Evolutionary conservation across 2,329 filamentous ascomycete species (phyloP), one percentile per base, ranked within the genome.

Genomic region (Fusarium annulatum): DNA sequence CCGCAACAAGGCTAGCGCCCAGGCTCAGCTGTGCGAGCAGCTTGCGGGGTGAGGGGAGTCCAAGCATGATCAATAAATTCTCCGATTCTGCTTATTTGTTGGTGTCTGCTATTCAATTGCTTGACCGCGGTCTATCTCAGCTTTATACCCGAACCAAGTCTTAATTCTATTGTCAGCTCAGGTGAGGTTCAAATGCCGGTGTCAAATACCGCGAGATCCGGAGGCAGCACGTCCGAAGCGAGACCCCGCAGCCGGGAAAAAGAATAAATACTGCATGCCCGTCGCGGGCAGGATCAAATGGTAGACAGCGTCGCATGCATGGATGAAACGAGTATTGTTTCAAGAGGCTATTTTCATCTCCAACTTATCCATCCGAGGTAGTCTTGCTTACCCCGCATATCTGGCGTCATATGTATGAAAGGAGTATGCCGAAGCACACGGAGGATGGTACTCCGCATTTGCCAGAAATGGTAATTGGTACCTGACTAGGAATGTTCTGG

Each of bases 21-120:
- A 67, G 23, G 28, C 26, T 67, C 38, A 67, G 51, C 62, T 67
- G 62, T 12, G 43, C 19, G 14, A 67, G 43, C 45, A 67, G 23
- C 45, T 67, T 61, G 10, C 39, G 28, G 1, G 64, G 64, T 1
- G 64, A 67, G 7, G 42, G 42, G 19, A 66, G 38, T 45, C 65
- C 51, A 30, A 67, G 38, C 64, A 67, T 67, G 8, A 9, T 51
- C 14, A n/a, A 12, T 34, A 10, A 9, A 28, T 30, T 12, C 8
- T 45, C 19, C 26, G 39, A 19, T 16, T 30, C 18, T 21, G 16
- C 1, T 21, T n/a, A 12, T 16, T 21, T 21, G 12, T 4, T 1
- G 28, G 5, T 60, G 19, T 21, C 5, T 46, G 9, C 16, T 6
- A 0, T 3, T 51, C 18, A 43, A 11, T 36, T 52, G 2, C n/a